Percentiles rank a stretch among this genome's conserved stretches.
Evolutionary conservation across 352 stramenopile species (phyloP).

Genomic region (Phytopythium delawarense): DNA sequence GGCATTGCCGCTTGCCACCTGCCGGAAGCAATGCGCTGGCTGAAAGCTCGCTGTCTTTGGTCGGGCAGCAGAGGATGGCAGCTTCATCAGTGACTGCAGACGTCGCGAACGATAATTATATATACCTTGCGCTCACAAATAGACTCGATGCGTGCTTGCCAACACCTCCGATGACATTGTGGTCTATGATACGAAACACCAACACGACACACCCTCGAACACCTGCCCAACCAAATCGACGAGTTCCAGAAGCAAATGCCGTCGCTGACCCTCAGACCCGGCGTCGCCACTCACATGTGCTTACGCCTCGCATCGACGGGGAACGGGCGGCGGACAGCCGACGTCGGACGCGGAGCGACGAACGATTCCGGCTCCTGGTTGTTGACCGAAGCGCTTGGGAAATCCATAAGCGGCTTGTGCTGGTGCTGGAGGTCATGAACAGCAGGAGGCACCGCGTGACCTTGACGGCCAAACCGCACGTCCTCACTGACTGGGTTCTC

Average conservation of each 20-base stretch:
- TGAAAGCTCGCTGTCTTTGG: background rate
- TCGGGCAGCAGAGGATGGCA: background rate
- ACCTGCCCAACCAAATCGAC: background rate
- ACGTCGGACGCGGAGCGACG: background rate
- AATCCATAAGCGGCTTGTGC: background rate
- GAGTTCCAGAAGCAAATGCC: background rate
- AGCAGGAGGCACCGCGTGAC: background rate
- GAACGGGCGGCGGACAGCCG: background rate
- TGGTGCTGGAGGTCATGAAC: background rate
- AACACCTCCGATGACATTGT: background rate
- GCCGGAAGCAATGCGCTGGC: background rate
- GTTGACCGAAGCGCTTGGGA: background rate
- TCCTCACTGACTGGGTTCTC: slow-evolving; percentile 66
- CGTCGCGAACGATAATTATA: background rate
- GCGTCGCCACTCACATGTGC: slow-evolving; percentile 2
- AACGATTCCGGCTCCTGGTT: background rate
- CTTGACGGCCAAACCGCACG: slow-evolving; percentile 9
- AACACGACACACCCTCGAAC: background rate
- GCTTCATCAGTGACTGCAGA: background rate
- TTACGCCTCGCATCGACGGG: background rate
- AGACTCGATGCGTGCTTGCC: background rate
- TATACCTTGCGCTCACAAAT: background rate
- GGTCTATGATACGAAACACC: background rate
- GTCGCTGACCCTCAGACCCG: background rate
- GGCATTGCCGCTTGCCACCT: background rate